Base-by-base conservation (phyloP, 2,329 filamentous ascomycete species). In the Clonostachys byssicola region DNA sequence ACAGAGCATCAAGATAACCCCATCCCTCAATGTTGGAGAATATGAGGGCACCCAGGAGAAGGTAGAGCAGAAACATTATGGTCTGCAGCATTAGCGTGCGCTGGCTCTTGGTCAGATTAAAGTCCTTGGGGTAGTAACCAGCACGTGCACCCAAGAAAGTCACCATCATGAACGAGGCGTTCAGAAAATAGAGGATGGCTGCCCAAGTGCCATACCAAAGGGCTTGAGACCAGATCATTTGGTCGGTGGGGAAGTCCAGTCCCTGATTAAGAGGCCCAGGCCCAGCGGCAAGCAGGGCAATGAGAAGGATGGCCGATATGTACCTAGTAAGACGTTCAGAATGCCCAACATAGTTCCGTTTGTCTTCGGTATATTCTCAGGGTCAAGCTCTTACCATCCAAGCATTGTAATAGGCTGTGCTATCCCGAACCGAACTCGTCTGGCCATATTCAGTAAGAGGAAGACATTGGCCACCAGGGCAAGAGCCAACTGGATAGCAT, bases 51-150 rank as follows among this genome's bases (percentile, higher is more conserved):
- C 92, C 92, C 3, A 90, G 67, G 1, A 88, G 82, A 0, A 96
- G 71, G 73, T 94, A 96, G 43, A 89, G 68, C 45, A 95, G 84
- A 60, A 95, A 89, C 47, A 87, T 72, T 65, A 95, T 95, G 2
- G 90, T 95, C 65, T 96, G 92, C 30, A 96, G 68, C 74, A 96
- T 96, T 18, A 96, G 71, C 0, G 89, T 96, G 10, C 92, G 80
- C 64, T 96, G 92, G 51, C 86, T 86, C 46, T 85, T 80, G 1
- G 87, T 91, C 18, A 96, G 74, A 54, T 78, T 73, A 55, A 96
- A 96, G 57, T 90, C 85, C 54, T 89, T 86, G 8, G 78, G 77
- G 57, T 95, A 96, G 55, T 89, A 86, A 3, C 74, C 73, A 0
- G 60, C 57, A 14, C 82, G 78, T 42, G 91, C 92, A 9, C 90